Conservation (phyloP, 305 asterid genomes). For the Fraxinus albicans region DNA sequence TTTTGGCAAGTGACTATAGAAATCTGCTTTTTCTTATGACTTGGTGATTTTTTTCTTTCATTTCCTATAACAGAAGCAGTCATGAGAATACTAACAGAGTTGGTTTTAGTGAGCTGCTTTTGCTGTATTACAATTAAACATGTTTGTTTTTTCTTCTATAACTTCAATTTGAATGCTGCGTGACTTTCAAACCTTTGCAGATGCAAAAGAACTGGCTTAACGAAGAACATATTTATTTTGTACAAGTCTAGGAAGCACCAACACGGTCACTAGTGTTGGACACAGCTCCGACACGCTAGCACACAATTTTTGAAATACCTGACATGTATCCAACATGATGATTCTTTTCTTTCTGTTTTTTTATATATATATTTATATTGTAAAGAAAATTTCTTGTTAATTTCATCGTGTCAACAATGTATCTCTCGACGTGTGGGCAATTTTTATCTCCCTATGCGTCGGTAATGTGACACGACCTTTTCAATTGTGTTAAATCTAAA, state of each 20-base stretch:
- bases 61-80: not conserved
- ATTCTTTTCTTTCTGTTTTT: too few species aligned
- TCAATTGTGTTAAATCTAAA: too few species aligned
- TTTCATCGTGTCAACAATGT: not conserved
- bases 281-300: not conserved
- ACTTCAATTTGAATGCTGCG: not conserved
- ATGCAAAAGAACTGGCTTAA: not conserved
- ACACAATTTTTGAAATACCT: not conserved
- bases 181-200: not conserved
- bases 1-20: not conserved
- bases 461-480: not conserved
- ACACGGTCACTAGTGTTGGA: not conserved
- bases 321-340: not conserved
- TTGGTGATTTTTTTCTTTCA: not conserved
- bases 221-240: not conserved
- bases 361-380: not conserved
- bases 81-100: not conserved
- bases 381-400: not conserved
- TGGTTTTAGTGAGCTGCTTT: not conserved
- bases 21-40: not conserved
- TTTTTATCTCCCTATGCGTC: not conserved
- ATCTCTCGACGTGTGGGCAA: not conserved
- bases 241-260: not conserved
- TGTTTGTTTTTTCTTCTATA: not conserved
- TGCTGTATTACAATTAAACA: not conserved